Conservation (phyloP, 2,329 filamentous ascomycete species). For the Verticillium klebahnii region DNA sequence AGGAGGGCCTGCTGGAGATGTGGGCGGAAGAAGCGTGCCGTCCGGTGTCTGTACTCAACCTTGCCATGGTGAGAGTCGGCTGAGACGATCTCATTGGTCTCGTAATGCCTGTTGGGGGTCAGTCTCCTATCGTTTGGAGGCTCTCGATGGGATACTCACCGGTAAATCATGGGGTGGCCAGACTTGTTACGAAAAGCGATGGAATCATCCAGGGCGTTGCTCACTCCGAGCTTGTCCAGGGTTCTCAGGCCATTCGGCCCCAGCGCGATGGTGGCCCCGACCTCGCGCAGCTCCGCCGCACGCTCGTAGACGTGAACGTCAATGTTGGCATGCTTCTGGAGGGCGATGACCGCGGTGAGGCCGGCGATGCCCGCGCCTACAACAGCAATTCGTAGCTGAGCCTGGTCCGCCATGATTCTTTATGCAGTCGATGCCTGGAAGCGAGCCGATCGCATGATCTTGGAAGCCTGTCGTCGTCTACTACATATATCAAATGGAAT, state of each 20-base stretch:
- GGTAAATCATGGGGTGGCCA: slow-evolving; percentile 39
- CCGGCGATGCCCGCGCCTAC: slow-evolving; percentile 47
- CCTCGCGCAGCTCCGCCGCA: slow-evolving; percentile 38
- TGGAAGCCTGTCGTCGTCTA: not conserved
- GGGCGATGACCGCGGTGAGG: slow-evolving; percentile 40
- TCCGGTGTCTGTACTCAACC: slow-evolving; percentile 31
- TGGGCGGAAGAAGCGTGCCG: slow-evolving; percentile 40
- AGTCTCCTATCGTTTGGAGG: too few species aligned
- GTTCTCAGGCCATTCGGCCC: slow-evolving; percentile 50
- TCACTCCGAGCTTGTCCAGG: slow-evolving; percentile 43
- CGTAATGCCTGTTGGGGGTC: slow-evolving; percentile 26
- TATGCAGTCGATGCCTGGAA: not conserved
- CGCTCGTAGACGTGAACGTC: slow-evolving; percentile 46
- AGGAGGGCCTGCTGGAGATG: slow-evolving; percentile 45
- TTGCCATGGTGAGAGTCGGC: slow-evolving; percentile 34
- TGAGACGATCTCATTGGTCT: slow-evolving; percentile 38
- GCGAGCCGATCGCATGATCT: not conserved
- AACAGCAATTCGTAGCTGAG: slow-evolving; percentile 36
- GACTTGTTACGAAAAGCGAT: slow-evolving; percentile 35
- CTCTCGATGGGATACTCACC: slow-evolving; percentile 19
- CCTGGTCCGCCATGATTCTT: slow-evolving; percentile 3
- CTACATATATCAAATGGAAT: not conserved
- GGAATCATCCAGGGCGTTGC: slow-evolving; percentile 36
- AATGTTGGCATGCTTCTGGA: slow-evolving; percentile 33
- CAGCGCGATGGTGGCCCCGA: slow-evolving; percentile 43